These are phyloP conservation scores for Aureobasidium sp. DNA, from an alignment of 2,329 filamentous ascomycete species.

Conservation along the genomic window DNA sequence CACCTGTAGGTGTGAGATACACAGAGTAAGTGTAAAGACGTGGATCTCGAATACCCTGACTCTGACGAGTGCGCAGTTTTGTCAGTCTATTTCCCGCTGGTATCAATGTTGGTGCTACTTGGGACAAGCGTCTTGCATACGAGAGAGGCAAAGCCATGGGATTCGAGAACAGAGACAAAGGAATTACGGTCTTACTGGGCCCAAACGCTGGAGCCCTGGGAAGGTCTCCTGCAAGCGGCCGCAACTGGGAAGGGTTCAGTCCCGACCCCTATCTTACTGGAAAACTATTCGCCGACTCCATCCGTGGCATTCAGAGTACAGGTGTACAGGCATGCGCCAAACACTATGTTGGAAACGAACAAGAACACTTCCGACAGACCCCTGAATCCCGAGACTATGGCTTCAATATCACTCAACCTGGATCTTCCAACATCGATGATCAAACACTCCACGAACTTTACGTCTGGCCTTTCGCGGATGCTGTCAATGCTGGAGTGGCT, in stretches of 20 bases:
- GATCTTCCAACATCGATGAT: conserved; percentile 56
- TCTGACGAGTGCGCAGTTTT: conserved; percentile 51
- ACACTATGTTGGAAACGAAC: conserved; percentile 54
- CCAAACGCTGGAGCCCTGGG: conserved; percentile 36
- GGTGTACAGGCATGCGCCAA: conserved; percentile 35
- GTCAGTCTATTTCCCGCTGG: conserved; percentile 27
- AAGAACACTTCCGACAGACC: conserved; percentile 40
- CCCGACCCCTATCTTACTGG: conserved; percentile 37
- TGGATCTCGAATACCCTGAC: accelerated
- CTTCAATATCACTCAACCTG: conserved; percentile 41
- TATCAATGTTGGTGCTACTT: conserved; percentile 26
- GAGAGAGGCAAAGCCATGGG: conserved; percentile 28
- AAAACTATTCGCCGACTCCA: conserved; percentile 31
- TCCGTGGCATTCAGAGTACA: conserved; percentile 32
- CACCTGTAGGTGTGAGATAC: conserved; percentile 28
- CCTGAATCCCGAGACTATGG: conserved; percentile 24
- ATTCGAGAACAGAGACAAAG: conserved; percentile 23
- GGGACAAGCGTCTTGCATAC: conserved; percentile 36
- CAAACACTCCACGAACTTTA: conserved; percentile 43
- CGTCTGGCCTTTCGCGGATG: conserved; percentile 57
- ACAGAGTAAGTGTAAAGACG: conserved; percentile 21
- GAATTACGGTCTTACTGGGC: conserved; percentile 34
- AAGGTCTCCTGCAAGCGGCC: conserved; percentile 29
- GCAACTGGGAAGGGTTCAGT: conserved; percentile 34
- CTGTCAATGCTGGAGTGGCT: conserved; percentile 47